Percentiles rank a stretch among this genome's conserved stretches.
These are phyloP conservation scores for Hypericum perforatum DNA, from an alignment of 345 rosid species.

Conservation along the genomic window DNA sequence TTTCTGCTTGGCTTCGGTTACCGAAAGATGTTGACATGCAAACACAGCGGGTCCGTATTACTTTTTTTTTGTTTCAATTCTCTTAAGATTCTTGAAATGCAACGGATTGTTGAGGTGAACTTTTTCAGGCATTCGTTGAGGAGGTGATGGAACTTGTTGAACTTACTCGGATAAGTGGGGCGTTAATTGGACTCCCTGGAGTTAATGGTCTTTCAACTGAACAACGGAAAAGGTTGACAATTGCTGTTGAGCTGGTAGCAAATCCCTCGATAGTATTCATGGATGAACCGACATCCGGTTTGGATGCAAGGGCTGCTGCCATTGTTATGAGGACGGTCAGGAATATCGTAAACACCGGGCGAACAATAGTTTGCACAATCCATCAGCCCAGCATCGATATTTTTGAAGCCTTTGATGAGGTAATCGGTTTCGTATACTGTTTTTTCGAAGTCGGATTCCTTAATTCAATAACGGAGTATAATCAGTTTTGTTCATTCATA, in stretches of 20 bases:
- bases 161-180: slow-evolving; percentile 69
- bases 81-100: slow-evolving; percentile 12
- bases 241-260: slow-evolving; percentile 92
- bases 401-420: slow-evolving; percentile 98
- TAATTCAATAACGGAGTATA: background rate
- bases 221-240: slow-evolving; percentile 87
- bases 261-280: slow-evolving; percentile 95
- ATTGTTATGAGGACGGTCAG: slow-evolving; percentile 99
- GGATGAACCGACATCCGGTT: slow-evolving; percentile 98
- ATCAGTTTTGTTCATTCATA: background rate
- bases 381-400: slow-evolving; percentile 99
- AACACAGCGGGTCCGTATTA: slow-evolving; percentile 58
- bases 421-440: slow-evolving; percentile 18
- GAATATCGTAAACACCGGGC: slow-evolving; percentile 86
- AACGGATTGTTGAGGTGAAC: slow-evolving; percentile 16
- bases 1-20: slow-evolving; percentile 92
- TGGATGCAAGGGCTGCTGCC: slow-evolving; percentile 98
- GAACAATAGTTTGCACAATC: slow-evolving; percentile 95
- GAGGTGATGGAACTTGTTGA: slow-evolving; percentile 99
- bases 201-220: slow-evolving; percentile 91
- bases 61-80: slow-evolving; percentile 1
- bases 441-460: slow-evolving; percentile 4
- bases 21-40: slow-evolving; percentile 63
- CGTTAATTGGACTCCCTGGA: slow-evolving; percentile 91
- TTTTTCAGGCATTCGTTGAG: slow-evolving; percentile 79